Percentiles rank a stretch among this genome's conserved stretches.
Conservation (phyloP, 345 rosid species). For the Ceriops tagal region DNA sequence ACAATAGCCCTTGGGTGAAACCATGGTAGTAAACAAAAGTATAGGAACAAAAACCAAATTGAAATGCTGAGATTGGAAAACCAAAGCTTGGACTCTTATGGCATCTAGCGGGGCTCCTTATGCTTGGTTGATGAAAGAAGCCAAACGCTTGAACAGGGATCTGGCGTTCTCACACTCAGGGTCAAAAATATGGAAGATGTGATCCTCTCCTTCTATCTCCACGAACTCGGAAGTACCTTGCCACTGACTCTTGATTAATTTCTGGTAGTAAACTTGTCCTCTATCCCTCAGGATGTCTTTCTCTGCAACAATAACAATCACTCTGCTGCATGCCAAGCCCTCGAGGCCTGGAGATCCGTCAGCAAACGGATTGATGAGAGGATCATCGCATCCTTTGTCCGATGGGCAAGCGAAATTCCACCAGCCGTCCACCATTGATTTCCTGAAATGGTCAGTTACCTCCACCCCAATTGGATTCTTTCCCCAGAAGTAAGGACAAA, state of each 20-base stretch:
- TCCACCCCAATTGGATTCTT: constrained; percentile 58
- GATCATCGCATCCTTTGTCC: constrained; percentile 66
- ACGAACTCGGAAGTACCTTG: constrained; percentile 42
- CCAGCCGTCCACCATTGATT: constrained; percentile 71
- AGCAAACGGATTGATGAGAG: constrained; percentile 64
- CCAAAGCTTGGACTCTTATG: too few relatives aligned
- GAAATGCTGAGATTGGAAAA: too few relatives aligned
- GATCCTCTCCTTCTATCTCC: constrained; percentile 57
- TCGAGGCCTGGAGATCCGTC: constrained; percentile 46
- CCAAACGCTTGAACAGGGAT: constrained; percentile 40
- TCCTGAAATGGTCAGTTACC: constrained; percentile 34
- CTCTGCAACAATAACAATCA: constrained; percentile 53
- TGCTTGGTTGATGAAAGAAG: constrained; percentile 41
- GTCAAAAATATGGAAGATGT: constrained; percentile 65
- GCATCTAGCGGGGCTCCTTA: neutral
- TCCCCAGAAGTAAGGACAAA: constrained; percentile 59
- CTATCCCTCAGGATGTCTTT: constrained; percentile 55
- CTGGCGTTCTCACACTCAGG: constrained; percentile 45
- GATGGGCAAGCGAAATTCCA: constrained; percentile 72
- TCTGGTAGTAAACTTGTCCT: constrained; percentile 51
- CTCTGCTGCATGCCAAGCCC: constrained; percentile 45
- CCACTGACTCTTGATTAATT: constrained; percentile 48
- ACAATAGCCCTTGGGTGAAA: too few relatives aligned
- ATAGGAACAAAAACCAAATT: too few relatives aligned
- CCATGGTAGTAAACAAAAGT: too few relatives aligned